Evolutionary conservation across 306 rosid species (phyloP).

Genomic region (Acacia confusa): DNA sequence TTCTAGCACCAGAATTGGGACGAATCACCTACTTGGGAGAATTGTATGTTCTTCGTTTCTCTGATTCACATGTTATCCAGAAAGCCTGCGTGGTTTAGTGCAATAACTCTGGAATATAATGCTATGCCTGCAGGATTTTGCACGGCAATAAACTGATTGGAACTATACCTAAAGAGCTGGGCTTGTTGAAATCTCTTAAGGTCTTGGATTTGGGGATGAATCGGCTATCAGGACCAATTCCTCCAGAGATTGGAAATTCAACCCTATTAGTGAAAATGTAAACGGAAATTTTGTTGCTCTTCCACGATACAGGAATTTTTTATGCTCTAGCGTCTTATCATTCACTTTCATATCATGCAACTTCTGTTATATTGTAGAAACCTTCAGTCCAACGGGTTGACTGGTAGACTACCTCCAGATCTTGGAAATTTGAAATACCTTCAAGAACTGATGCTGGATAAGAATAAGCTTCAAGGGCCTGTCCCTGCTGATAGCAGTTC

Average conservation of each 20-base stretch:
- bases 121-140: conserved; percentile 61
- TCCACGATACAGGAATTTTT: neutral
- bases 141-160: conserved; percentile 87
- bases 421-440: conserved; percentile 77
- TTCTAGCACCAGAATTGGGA: conserved; percentile 78
- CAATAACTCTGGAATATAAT: conserved; percentile 17
- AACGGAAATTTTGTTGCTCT: conserved; percentile 20
- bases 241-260: conserved; percentile 75
- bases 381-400: conserved; percentile 80
- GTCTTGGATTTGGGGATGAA: conserved; percentile 86
- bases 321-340: conserved; percentile 3
- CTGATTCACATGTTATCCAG: neutral
- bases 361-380: conserved; percentile 57
- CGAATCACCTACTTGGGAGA: conserved; percentile 73
- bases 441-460: conserved; percentile 75
- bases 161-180: conserved; percentile 74
- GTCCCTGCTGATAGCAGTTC: conserved; percentile 57
- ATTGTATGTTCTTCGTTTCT: conserved; percentile 52
- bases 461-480: conserved; percentile 83
- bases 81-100: neutral
- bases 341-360: conserved; percentile 23
- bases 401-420: conserved; percentile 70
- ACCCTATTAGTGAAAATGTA: conserved; percentile 71
- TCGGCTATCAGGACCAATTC: conserved; percentile 84
- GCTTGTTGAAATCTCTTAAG: conserved; percentile 63